Base-by-base conservation (phyloP, 1,139 yeast species). In the Yamadazyma membranifaciens region DNA sequence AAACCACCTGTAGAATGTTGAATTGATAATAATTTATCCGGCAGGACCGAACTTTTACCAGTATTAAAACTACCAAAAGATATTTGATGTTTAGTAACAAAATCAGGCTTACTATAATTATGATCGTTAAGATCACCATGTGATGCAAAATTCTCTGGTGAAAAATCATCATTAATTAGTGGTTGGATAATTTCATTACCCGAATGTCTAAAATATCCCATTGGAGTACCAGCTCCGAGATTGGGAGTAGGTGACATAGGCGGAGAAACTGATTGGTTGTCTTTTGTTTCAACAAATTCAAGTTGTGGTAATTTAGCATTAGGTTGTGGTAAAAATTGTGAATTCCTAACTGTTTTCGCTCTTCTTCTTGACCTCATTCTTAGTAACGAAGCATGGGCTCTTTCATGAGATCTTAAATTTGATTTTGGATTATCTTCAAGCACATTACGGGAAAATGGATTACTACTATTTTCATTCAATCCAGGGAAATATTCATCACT, bases 301-400 rank as follows among this genome's bases (percentile, higher is more conserved):
- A 52, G 39, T 41, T 58, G 56, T 1, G 65, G 63, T 12, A 62
- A 15, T 37, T 57, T 50, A 28, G 51, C 46, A 36, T 52, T 55
- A 33, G 47, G 56, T 28, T 59, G 62, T 2, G 64, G 54, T 33
- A 59, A 50, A 24, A 59, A 55, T 60, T 57, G 65, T 4, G 61
- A 54, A 40, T 62, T 63, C 36, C 62, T 46, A 6, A 68, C 63
- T 28, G 78, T 71, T 50, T 73, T 78, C 42, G 81, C 78, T 52
- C 73, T 73, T 43, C 87, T 62, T 45, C 86, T 65, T 30, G 78
- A 76, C 46, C 78, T 70, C 73, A 82, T 80, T 58, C 89, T 67
- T 45, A 79, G 73, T 32, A 83, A 60, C 0, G 86, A 80, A 0
- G 87, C 87, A 54, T 80, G 81, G 0, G 87, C 87, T 48, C 87